Conservation (phyloP, 495 filamentous ascomycete species). For the Xylaria scruposa region DNA sequence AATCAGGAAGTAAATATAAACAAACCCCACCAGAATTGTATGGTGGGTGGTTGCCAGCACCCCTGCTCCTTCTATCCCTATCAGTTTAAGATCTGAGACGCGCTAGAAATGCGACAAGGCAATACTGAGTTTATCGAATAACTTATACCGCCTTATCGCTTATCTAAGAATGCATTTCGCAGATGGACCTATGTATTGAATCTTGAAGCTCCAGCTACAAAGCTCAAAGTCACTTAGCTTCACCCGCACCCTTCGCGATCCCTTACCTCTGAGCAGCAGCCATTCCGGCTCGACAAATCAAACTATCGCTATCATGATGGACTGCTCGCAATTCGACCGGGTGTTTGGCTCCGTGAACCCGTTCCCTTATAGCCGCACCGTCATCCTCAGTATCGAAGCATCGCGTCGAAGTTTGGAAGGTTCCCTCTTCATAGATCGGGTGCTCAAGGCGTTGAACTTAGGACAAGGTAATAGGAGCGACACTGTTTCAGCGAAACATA, state of each 20-base stretch:
- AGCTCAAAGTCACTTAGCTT: background rate
- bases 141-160: too few species aligned
- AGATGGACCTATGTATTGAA: background rate
- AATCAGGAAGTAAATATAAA: slow-evolving; percentile 42
- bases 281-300: background rate
- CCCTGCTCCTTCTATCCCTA: slow-evolving; percentile 15
- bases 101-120: slow-evolving; percentile 5
- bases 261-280: background rate
- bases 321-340: slow-evolving; percentile 62
- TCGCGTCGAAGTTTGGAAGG: slow-evolving; percentile 69
- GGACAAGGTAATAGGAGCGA: slow-evolving; percentile 61
- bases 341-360: slow-evolving; percentile 69
- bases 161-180: background rate
- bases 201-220: background rate
- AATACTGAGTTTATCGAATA: too few species aligned
- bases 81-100: background rate
- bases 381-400: slow-evolving; percentile 63
- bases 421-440: slow-evolving; percentile 75
- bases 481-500: background rate
- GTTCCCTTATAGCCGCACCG: slow-evolving; percentile 65
- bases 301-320: slow-evolving; percentile 41
- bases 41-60: slow-evolving; percentile 8
- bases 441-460: slow-evolving; percentile 73
- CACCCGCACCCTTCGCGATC: background rate
- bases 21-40: slow-evolving; percentile 36